Base-by-base conservation (phyloP, 164 flowering plant species). In the Euptelea pleiosperma region DNA sequence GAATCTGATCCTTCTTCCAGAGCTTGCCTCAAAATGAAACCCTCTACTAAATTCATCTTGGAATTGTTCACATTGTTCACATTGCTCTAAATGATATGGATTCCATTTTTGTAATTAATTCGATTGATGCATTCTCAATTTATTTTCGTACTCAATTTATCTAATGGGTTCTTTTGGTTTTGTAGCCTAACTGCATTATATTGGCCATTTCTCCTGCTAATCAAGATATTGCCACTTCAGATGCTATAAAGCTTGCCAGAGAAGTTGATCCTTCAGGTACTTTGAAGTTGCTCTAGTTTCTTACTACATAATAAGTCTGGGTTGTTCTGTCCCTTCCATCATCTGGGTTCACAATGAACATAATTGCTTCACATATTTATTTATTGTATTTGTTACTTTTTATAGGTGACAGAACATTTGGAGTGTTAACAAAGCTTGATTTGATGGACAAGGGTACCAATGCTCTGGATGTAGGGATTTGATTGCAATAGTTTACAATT, bases 221-320 rank as follows among this genome's bases (percentile, higher is more conserved):
- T 81, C 98, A 91, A 88, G 98, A 91, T 71, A 80, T 91, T 40
- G 96, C 98, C 41, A 91, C 98, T 53, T 91, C 98, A 21, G 98
- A 91, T 80, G 94, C 98, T 44, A 85, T 91, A 64, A 91, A 85
- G 73, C 81, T 91, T 19, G 79, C 98, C n/a, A 80, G 78, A 68
- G 89, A 91, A 82, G 98, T 91, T 57, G 98, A 91, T 70, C 91
- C 96, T 25, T 34, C 89, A 69, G 96, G 98, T 89, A 67, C 39
- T 45, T 2, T 45, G 22, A 46, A 35, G 30, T 15, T 31, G 54
- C 11, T 29, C 11, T 40, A 8, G 2, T 35, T 19, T 8, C 39
- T 37, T 63, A 8, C 30, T 44, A n/a, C 8, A 2, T 62, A 19
- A 18, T 15, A 26, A 26, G 30, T 24, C n/a, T 21, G 26, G n/a